Percentiles rank a stretch among this genome's conserved stretches.
phyloP scores from a whole-genome alignment of 2,329 filamentous ascomycete species.

The Huntiella omanensis region DNA sequence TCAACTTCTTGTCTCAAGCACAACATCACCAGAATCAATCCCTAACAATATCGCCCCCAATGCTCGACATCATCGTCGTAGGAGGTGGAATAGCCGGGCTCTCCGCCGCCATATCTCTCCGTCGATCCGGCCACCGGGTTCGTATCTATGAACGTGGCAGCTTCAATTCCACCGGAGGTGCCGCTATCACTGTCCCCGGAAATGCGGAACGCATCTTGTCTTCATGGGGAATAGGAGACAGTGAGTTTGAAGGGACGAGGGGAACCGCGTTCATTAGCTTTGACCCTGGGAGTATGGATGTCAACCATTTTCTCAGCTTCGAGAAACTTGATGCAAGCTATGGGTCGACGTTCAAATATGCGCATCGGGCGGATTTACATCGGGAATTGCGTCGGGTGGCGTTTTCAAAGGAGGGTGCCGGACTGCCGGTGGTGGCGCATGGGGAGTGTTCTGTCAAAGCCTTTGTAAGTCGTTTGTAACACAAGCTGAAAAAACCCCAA shows the following conservation, averaged over 20 bases:
- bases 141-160: slow-evolving; percentile 21
- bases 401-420: slow-evolving; percentile 15
- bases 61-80: slow-evolving; percentile 17
- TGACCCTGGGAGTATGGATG: slow-evolving; percentile 16
- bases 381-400: slow-evolving; percentile 19
- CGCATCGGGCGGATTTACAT: slow-evolving; percentile 24
- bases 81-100: slow-evolving; percentile 23
- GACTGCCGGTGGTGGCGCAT: slow-evolving; percentile 13
- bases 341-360: slow-evolving; percentile 19
- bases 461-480: not conserved
- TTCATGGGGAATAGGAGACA: slow-evolving; percentile 20
- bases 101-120: slow-evolving; percentile 18
- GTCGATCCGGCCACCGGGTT: slow-evolving; percentile 19
- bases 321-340: slow-evolving; percentile 13
- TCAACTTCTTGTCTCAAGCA: not conserved
- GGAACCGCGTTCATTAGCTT: slow-evolving; percentile 13
- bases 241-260: slow-evolving; percentile 15
- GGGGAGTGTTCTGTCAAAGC: not conserved
- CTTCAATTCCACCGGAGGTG: slow-evolving; percentile 20
- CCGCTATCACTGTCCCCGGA: slow-evolving; percentile 21
- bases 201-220: slow-evolving; percentile 20
- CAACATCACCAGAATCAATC: not conserved
- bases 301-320: slow-evolving; percentile 3
- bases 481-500: not conserved
- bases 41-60: not conserved